Evolutionary conservation across 1,284 basidiomycete species (phyloP).

Genomic region (Cystobasidium slooffiae): DNA sequence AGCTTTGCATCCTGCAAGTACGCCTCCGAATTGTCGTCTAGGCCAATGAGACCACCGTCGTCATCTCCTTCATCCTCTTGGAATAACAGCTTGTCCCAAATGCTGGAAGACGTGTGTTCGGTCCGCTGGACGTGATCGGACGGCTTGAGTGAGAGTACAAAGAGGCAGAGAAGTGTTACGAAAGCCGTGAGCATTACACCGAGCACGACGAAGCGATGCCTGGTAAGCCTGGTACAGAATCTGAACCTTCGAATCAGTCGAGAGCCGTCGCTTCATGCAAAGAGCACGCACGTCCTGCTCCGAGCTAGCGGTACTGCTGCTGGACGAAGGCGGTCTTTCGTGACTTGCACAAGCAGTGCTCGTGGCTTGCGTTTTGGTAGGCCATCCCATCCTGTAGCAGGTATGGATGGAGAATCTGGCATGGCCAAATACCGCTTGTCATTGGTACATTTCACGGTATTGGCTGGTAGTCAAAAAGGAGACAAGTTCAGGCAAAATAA

Average conservation of each 20-base stretch:
- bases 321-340: slow-evolving; percentile 10
- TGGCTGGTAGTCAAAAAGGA: too few species aligned
- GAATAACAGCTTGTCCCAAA: background rate
- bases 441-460: background rate
- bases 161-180: background rate
- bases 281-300: too few species aligned
- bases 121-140: slow-evolving; percentile 2
- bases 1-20: background rate
- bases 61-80: slow-evolving; percentile 2
- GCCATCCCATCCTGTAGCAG: slow-evolving; percentile 13
- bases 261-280: too few species aligned
- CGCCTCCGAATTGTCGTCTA: background rate
- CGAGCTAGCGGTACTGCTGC: background rate
- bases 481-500: too few species aligned
- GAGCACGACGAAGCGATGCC: background rate
- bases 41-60: background rate
- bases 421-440: background rate
- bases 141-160: background rate
- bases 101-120: background rate
- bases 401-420: slow-evolving; percentile 14
- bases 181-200: background rate
- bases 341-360: slow-evolving; percentile 5
- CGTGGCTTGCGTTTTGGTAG: slow-evolving; percentile 4
- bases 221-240: background rate
- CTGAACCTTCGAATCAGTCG: background rate